Evolutionary conservation across 352 stramenopile genomes (phyloP).

Genomic region (Pythium pectinolyticum): DNA sequence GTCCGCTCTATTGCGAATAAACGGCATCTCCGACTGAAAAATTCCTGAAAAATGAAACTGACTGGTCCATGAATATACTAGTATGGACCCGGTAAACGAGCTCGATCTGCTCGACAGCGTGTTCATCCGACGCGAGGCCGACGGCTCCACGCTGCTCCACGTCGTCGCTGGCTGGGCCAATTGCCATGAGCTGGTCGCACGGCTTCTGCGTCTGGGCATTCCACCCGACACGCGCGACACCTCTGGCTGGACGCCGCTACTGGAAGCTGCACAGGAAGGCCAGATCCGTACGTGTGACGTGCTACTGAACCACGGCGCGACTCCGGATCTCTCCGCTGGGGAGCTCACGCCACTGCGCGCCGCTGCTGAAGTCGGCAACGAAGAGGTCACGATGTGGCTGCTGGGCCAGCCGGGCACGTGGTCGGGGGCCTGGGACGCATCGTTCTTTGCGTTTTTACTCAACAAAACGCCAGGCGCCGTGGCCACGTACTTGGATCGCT

Average conservation of each 20-base stretch:
- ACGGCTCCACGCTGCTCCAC: constrained; percentile 59
- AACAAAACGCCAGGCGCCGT: constrained; percentile 47
- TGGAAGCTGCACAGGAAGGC: constrained; percentile 61
- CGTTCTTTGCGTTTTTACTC: constrained; percentile 57
- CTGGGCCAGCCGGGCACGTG: constrained; percentile 40
- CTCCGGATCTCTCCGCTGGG: constrained; percentile 34
- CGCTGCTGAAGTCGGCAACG: constrained; percentile 52
- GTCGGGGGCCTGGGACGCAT: constrained; percentile 40
- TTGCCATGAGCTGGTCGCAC: constrained; percentile 48
- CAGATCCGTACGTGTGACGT: constrained; percentile 51
- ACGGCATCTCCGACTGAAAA: no score
- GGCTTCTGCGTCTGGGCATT: constrained; percentile 42
- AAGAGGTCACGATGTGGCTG: constrained; percentile 53
- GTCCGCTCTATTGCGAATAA: no score
- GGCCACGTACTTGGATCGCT: constrained; percentile 50
- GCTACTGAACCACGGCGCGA: constrained; percentile 44
- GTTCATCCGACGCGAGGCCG: constrained; percentile 35
- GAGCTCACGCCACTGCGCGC: constrained; percentile 53
- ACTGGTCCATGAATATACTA: constrained; percentile 14
- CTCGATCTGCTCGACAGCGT: constrained; percentile 31
- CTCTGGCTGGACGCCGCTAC: constrained; percentile 57
- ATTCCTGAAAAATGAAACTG: neutral
- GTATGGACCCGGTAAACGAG: constrained; percentile 40
- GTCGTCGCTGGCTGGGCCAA: constrained; percentile 55
- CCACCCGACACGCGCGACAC: constrained; percentile 39